Percentiles rank a stretch among this genome's conserved stretches.
phyloP scores from a whole-genome alignment of 257 asterid species.

The Coffea eugenioides region DNA sequence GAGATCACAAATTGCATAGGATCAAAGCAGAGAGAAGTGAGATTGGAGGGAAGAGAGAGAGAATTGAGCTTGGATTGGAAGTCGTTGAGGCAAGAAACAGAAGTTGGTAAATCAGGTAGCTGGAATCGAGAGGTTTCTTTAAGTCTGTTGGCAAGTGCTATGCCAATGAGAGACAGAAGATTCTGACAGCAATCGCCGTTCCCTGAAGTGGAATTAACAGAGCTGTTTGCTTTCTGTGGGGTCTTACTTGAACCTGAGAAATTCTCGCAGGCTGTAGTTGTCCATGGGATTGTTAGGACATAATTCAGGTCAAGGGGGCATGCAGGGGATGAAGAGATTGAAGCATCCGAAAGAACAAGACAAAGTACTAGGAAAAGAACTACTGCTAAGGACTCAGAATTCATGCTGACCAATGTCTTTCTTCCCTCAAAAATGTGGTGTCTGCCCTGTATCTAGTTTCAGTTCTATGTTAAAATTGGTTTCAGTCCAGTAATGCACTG shows the following conservation, averaged over 20 bases:
- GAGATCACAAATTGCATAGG: slow-evolving; percentile 62
- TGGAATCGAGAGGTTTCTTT: slow-evolving; percentile 54
- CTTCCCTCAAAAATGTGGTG: background rate
- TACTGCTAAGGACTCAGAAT: slow-evolving; percentile 32
- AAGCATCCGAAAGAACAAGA: slow-evolving; percentile 6
- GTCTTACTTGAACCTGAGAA: too few species aligned
- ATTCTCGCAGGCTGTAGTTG: slow-evolving; percentile 44
- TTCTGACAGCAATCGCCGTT: slow-evolving; percentile 57
- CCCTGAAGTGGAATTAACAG: background rate
- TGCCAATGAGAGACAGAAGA: slow-evolving; percentile 64
- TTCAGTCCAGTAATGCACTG: too few species aligned
- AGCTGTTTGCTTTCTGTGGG: background rate
- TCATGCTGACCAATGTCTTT: slow-evolving; percentile 23
- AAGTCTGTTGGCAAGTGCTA: slow-evolving; percentile 56
- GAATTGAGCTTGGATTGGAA: slow-evolving; percentile 59
- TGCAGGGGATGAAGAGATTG: slow-evolving; percentile 21
- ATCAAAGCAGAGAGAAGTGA: slow-evolving; percentile 62
- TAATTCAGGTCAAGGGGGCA: slow-evolving; percentile 50
- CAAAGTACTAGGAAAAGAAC: slow-evolving; percentile 16
- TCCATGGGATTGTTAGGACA: slow-evolving; percentile 53
- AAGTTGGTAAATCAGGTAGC: slow-evolving; percentile 58
- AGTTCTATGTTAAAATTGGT: too few species aligned
- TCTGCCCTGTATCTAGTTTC: background rate
- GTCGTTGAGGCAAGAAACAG: slow-evolving; percentile 65
- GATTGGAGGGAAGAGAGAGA: slow-evolving; percentile 44